phyloP scores from a whole-genome alignment of 805 yeast species.

The Myxozyma melibiosi region DNA sequence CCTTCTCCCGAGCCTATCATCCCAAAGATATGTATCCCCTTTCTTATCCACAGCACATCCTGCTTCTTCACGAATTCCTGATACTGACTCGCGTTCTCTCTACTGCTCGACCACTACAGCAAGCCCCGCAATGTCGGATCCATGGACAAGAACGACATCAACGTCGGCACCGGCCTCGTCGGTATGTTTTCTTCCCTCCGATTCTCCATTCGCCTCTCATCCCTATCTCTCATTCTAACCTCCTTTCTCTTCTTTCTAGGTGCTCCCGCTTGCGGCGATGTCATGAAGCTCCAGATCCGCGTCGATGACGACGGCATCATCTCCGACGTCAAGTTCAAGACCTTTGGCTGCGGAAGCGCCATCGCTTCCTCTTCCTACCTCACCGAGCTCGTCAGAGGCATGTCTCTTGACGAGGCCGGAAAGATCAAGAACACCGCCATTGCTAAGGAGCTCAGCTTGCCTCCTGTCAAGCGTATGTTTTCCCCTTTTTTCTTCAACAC shows the following conservation, averaged over 20 bases:
- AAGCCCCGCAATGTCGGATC: constrained; percentile 98
- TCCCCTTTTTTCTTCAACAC: not conserved
- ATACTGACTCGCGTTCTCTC: constrained; percentile 17
- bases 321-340: constrained; percentile 94
- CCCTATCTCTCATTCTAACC: not conserved
- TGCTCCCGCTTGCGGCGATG: constrained; percentile 99
- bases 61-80: not conserved
- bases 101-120: constrained; percentile 84
- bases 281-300: constrained; percentile 93
- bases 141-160: constrained; percentile 68
- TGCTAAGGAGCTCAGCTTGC: constrained; percentile 90
- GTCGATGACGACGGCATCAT: constrained; percentile 91
- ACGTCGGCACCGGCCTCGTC: constrained; percentile 95
- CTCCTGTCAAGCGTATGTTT: constrained; percentile 75
- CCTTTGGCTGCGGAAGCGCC: constrained; percentile 99
- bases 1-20: constrained; percentile 25
- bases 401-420: constrained; percentile 90
- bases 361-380: constrained; percentile 95
- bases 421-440: constrained; percentile 90
- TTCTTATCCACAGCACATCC: not conserved
- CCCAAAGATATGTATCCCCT: constrained; percentile 27
- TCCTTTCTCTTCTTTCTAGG: constrained; percentile 10
- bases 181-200: constrained; percentile 50
- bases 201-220: not conserved
- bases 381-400: constrained; percentile 93